Base-by-base conservation (phyloP, 176 grass and related monocot genomes). In the Alloteropsis semialata region DNA sequence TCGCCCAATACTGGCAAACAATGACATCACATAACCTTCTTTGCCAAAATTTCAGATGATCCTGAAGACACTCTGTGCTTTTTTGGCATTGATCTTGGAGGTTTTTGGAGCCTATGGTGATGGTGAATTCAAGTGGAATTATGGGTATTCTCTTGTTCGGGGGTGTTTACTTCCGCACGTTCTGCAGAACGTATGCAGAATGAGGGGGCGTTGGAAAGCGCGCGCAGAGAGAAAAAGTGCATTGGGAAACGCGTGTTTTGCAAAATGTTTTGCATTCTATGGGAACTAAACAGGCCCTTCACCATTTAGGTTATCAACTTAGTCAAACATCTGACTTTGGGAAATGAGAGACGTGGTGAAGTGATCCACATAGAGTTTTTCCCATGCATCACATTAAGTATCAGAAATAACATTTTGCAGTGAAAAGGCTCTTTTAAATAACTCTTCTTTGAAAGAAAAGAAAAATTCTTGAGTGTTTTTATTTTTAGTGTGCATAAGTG, bases 71-170 rank as follows among this genome's bases (percentile, higher is more conserved):
- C 12, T 90, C 0, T 95, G 96, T 65, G 82, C 96, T 83, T 95
- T 93, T 28, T 82, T 98, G 87, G 84, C 96, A 67, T 93, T 91
- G 70, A 53, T 95, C 56, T 89, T 93, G 64, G 95, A 98, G 80
- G 53, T 88, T 78, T 89, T 98, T 57, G 90, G 92, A 58, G 79
- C 74, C 53, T 98, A 98, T 77, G 92, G 96, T 62, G 90, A 98
- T 50, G 92, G 92, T 27, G 86, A 98, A 81, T 95, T 98, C 82
- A 93, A 98, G 57, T 95, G 90, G 96, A 80, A 95, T 38, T 98
- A 91, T 58, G 95, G 95, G 95, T 98, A 91, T 65, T 3, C 55
- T 48, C 13, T 11, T 13, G 0, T 51, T n/a, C n/a, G n/a, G n/a
- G n/a, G n/a, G n/a, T n/a, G n/a, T n/a, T n/a, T n/a, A n/a, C n/a